A percentile compares a stretch with the other conserved stretches of the same genome.
Evolutionary conservation across 2,329 filamentous ascomycete genomes (phyloP).

Genomic region (Gnomoniopsis smithogilvyi): DNA sequence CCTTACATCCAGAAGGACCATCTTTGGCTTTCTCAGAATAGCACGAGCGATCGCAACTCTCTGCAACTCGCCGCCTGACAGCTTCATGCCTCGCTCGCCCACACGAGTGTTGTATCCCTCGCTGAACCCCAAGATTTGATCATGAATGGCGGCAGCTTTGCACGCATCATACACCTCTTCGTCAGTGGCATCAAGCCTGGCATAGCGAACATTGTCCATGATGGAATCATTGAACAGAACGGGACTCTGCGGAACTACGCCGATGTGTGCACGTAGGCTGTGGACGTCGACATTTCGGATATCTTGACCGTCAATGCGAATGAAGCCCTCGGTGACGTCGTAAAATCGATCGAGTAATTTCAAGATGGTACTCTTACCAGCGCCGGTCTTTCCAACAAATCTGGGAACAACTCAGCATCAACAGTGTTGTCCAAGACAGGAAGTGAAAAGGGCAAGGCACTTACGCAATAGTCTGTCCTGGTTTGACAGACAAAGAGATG

Average conservation of each 20-base stretch:
- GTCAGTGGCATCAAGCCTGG: conserved; percentile 49
- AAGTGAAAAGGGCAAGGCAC: background rate
- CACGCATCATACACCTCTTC: conserved; percentile 54
- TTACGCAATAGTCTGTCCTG: conserved; percentile 33
- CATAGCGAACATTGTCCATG: conserved; percentile 58
- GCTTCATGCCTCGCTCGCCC: conserved; percentile 52
- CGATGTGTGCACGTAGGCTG: conserved; percentile 51
- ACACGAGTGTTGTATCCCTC: conserved; percentile 50
- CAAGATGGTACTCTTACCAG: conserved; percentile 56
- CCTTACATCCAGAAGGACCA: conserved; percentile 64
- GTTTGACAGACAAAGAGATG: conserved; percentile 47
- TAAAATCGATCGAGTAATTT: conserved; percentile 60
- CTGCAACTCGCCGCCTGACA: conserved; percentile 66
- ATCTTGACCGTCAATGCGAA: conserved; percentile 55
- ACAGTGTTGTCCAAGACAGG: background rate
- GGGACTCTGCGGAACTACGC: conserved; percentile 54
- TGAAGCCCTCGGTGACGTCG: conserved; percentile 49
- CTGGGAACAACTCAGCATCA: background rate
- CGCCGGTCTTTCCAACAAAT: conserved; percentile 58
- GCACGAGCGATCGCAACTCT: conserved; percentile 68
- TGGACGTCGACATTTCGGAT: conserved; percentile 51
- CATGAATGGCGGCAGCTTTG: conserved; percentile 54
- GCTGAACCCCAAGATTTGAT: conserved; percentile 53
- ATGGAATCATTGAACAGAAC: conserved; percentile 57
- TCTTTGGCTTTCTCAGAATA: conserved; percentile 69